phyloP scores from a whole-genome alignment of 2,329 filamentous ascomycete species.

The Diaporthe sp. region DNA sequence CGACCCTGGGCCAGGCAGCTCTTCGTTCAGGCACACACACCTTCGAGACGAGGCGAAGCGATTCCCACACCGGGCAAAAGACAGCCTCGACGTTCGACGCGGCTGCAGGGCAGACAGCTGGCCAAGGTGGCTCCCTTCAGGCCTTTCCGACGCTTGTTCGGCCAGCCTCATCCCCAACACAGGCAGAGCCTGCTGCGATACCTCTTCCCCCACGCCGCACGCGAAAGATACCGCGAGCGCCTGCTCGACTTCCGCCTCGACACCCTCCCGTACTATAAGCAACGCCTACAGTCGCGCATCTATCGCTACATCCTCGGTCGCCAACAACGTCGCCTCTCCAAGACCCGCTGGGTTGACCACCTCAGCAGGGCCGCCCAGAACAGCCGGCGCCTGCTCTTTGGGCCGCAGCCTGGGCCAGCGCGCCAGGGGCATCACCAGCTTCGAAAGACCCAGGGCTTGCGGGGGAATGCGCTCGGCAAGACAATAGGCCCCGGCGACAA shows the following conservation, averaged over 20 bases:
- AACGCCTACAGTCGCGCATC: slow-evolving; percentile 80
- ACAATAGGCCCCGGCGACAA: slow-evolving; percentile 40
- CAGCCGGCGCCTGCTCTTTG: slow-evolving; percentile 62
- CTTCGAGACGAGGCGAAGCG: neutral
- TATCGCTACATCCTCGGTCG: slow-evolving; percentile 80
- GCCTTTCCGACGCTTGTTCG: slow-evolving; percentile 52
- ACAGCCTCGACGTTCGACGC: neutral
- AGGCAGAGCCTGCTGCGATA: slow-evolving; percentile 71
- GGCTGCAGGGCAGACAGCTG: slow-evolving; percentile 3
- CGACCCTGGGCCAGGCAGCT: neutral
- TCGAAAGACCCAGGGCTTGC: slow-evolving; percentile 3
- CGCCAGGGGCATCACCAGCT: slow-evolving; percentile 49
- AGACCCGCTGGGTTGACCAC: slow-evolving; percentile 61
- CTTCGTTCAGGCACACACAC: neutral
- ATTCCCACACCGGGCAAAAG: neutral
- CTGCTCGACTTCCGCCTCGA: slow-evolving; percentile 81
- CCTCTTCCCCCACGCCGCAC: slow-evolving; percentile 75
- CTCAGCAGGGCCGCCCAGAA: slow-evolving; percentile 51
- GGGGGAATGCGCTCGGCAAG: slow-evolving; percentile 29
- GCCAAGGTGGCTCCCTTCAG: slow-evolving; percentile 61
- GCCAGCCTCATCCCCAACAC: slow-evolving; percentile 57
- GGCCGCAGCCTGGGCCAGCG: slow-evolving; percentile 55
- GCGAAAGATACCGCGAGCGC: slow-evolving; percentile 74
- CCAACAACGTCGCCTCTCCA: slow-evolving; percentile 68
- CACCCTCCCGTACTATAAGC: slow-evolving; percentile 78